Evolutionary conservation across 305 asterid genomes (phyloP).

Genomic region (Rubia tinctorum): DNA sequence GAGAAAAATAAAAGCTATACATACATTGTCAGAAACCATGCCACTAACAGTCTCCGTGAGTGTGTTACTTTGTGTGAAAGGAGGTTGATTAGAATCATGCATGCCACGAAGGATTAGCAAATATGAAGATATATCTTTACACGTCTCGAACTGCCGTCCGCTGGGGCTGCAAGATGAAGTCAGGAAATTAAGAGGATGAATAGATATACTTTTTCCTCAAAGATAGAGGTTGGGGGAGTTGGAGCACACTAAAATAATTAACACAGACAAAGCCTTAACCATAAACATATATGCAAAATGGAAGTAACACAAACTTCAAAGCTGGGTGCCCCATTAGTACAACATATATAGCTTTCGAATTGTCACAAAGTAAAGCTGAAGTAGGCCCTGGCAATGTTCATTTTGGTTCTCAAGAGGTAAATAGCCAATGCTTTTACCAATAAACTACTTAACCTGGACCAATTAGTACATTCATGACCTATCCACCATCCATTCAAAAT

Average conservation of each 20-base stretch:
- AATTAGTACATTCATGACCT: background rate
- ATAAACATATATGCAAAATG: background rate
- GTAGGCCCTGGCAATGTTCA: background rate
- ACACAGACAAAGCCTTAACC: background rate
- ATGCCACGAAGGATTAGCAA: slow-evolving; percentile 56
- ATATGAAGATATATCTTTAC: slow-evolving; percentile 77
- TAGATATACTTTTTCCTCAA: background rate
- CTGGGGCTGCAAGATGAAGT: slow-evolving; percentile 62
- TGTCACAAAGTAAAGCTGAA: background rate
- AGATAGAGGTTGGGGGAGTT: too few species aligned
- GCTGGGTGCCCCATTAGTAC: background rate
- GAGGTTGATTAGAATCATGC: slow-evolving; percentile 30
- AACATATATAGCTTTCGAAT: background rate
- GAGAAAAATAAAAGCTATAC: slow-evolving; percentile 19
- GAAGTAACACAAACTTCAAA: background rate
- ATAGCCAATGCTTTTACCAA: background rate
- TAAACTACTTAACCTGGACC: background rate
- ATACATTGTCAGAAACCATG: slow-evolving; percentile 39
- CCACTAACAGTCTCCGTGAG: slow-evolving; percentile 27
- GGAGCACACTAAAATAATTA: background rate
- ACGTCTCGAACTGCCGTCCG: slow-evolving; percentile 74
- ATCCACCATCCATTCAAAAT: background rate
- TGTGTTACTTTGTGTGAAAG: slow-evolving; percentile 25
- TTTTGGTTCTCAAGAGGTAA: background rate
- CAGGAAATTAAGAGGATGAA: slow-evolving; percentile 21